Base-by-base conservation (phyloP, 179 eudicot genomes). In the Spergularia azorica region DNA sequence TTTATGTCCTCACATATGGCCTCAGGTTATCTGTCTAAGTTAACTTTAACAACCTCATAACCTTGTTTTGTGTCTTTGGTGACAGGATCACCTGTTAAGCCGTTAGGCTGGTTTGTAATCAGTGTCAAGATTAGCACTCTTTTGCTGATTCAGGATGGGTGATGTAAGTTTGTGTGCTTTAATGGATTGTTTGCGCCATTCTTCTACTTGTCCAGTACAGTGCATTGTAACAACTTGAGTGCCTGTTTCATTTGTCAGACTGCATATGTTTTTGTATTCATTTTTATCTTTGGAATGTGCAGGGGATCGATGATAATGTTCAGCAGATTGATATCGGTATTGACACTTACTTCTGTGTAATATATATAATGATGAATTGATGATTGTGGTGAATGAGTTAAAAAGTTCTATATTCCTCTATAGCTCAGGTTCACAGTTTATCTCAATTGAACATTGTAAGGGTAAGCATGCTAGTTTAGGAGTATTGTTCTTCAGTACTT, bases 231-330 rank as follows among this genome's bases (percentile, higher is more conserved):
- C 38, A 14, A 15, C 15, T 1, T 15, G 20, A 18, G 55, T 12
- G 1, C 64, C 11, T 55, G 64, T 20, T n/a, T 13, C 52, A 10
- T 32, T 50, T 36, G 14, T 3, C 57, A 0, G 60, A 48, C 63
- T 63, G 13, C 9, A 17, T 52, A 32, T 64, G 41, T 18, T 64
- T 2, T 46, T 74, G 36, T 26, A 36, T 36, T 55, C 20, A 74
- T 62, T 14, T 15, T 56, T 16, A 16, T 14, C 20, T 64, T 79
- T 80, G 15, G 41, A 8, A 26, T 39, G n/a, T 84, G 79, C 83
- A 90, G 94, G 88, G 54, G 11, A 43, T 16, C 11, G 86, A 79
- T 67, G 82, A 80, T 64, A 80, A 73, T 79, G 62, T 26, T 73
- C 84, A 88, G 84, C 86, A 79, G 80, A 76, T 43, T 26, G 73